Evolutionary conservation across 176 grass and related monocot species (phyloP).

Genomic region (Musa troglodytarum): DNA sequence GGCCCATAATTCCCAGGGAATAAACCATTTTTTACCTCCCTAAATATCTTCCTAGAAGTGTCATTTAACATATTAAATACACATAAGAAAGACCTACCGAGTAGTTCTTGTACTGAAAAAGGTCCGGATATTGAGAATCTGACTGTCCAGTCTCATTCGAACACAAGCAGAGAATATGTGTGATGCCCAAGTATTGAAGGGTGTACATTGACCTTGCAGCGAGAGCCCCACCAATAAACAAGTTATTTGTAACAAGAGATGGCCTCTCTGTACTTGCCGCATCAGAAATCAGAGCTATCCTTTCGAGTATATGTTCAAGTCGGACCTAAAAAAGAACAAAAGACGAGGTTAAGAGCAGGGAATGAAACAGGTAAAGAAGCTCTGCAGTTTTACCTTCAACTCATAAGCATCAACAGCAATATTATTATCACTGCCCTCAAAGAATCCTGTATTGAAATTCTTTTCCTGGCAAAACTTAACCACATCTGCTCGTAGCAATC

Average conservation of each 20-base stretch:
- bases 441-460: slow-evolving; percentile 87
- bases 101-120: slow-evolving; percentile 90
- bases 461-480: slow-evolving; percentile 81
- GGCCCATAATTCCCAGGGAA: too few relatives aligned
- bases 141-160: slow-evolving; percentile 96
- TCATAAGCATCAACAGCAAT: slow-evolving; percentile 78
- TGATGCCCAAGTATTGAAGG: slow-evolving; percentile 78
- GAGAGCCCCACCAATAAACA: slow-evolving; percentile 82
- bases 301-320: slow-evolving; percentile 87
- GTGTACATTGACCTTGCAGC: slow-evolving; percentile 83
- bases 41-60: background rate
- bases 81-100: slow-evolving; percentile 47
- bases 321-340: slow-evolving; percentile 49
- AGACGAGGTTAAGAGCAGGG: background rate
- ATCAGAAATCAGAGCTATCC: slow-evolving; percentile 69
- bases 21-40: too few relatives aligned
- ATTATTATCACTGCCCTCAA: slow-evolving; percentile 72
- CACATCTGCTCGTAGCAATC: slow-evolving; percentile 49
- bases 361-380: background rate
- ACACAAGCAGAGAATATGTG: slow-evolving; percentile 89
- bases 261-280: slow-evolving; percentile 76
- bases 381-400: slow-evolving; percentile 41
- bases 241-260: slow-evolving; percentile 57
- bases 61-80: background rate
- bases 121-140: slow-evolving; percentile 77